Evolutionary conservation across 108 stramenopile species (phyloP).

Genomic region (Cylindrotheca closterium): DNA sequence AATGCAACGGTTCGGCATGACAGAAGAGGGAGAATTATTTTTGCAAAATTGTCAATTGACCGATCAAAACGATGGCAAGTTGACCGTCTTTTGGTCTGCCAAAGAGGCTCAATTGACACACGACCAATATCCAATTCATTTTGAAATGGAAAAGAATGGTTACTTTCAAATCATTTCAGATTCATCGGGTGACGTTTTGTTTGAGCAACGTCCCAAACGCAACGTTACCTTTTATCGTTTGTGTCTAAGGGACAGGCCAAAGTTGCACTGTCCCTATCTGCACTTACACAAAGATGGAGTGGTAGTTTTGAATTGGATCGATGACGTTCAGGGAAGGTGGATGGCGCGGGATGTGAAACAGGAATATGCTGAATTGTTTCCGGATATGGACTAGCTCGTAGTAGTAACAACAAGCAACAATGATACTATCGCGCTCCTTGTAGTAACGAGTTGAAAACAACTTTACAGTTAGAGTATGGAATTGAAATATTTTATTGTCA

Average conservation of each 20-base stretch:
- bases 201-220: not conserved
- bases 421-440: too few species aligned
- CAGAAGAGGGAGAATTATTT: not conserved
- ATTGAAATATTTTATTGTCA: too few species aligned
- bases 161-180: not conserved
- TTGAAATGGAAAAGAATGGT: not conserved
- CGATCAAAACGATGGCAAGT: not conserved
- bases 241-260: constrained; percentile 1
- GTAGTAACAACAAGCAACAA: too few species aligned
- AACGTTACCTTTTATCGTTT: not conserved
- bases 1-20: not conserved
- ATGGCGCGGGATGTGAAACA: constrained; percentile 2
- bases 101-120: not conserved
- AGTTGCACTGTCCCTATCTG: constrained; percentile 1
- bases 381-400: too few species aligned
- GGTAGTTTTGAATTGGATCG: constrained; percentile 1
- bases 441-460: too few species aligned
- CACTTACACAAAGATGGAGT: not conserved
- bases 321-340: not conserved
- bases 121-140: not conserved
- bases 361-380: not conserved
- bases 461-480: too few species aligned
- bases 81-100: not conserved
- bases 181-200: not conserved
- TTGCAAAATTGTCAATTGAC: not conserved